Percentiles rank a stretch among this genome's conserved stretches.
These are phyloP conservation scores for Lachnellula cervina DNA, from an alignment of 2,329 filamentous ascomycete genomes.

Conservation along the genomic window DNA sequence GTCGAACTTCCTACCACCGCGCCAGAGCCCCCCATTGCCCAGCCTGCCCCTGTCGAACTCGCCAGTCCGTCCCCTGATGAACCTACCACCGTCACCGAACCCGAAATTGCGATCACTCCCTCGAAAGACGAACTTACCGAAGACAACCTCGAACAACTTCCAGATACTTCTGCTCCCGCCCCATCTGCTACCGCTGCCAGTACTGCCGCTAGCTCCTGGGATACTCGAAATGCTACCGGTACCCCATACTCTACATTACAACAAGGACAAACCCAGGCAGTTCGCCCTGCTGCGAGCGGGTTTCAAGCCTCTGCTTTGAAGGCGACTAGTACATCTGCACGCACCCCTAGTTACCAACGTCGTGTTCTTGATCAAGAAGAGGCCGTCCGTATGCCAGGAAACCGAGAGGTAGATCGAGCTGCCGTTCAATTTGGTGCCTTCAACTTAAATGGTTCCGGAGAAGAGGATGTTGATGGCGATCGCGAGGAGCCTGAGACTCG, in stretches of 20 bases:
- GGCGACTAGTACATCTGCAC: slow-evolving; percentile 57
- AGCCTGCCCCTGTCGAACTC: slow-evolving; percentile 37
- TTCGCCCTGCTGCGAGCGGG: slow-evolving; percentile 59
- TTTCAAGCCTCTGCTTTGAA: slow-evolving; percentile 80
- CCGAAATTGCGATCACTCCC: slow-evolving; percentile 55
- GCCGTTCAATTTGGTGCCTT: slow-evolving; percentile 96
- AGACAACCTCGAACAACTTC: slow-evolving; percentile 86
- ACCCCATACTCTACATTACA: slow-evolving; percentile 63
- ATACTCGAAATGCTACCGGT: slow-evolving; percentile 59
- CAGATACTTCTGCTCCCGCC: slow-evolving; percentile 71
- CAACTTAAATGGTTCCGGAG: slow-evolving; percentile 70
- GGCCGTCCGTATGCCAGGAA: slow-evolving; percentile 95
- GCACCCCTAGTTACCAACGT: slow-evolving; percentile 76
- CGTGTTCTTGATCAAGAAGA: slow-evolving; percentile 92
- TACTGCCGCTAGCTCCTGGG: slow-evolving; percentile 81
- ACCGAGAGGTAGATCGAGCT: slow-evolving; percentile 87
- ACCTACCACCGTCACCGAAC: slow-evolving; percentile 18
- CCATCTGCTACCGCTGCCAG: slow-evolving; percentile 81
- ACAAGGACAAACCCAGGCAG: slow-evolving; percentile 49
- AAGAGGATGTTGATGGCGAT: slow-evolving; percentile 89
- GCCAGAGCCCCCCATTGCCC: slow-evolving; percentile 30
- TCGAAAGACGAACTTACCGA: slow-evolving; percentile 82
- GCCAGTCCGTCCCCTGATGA: slow-evolving; percentile 25
- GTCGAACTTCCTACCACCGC: slow-evolving; percentile 42
- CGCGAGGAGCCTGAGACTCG: slow-evolving; percentile 93